Evolutionary conservation across 495 filamentous ascomycete species (phyloP).

Genomic region (Amphirosellinia nigrospora): DNA sequence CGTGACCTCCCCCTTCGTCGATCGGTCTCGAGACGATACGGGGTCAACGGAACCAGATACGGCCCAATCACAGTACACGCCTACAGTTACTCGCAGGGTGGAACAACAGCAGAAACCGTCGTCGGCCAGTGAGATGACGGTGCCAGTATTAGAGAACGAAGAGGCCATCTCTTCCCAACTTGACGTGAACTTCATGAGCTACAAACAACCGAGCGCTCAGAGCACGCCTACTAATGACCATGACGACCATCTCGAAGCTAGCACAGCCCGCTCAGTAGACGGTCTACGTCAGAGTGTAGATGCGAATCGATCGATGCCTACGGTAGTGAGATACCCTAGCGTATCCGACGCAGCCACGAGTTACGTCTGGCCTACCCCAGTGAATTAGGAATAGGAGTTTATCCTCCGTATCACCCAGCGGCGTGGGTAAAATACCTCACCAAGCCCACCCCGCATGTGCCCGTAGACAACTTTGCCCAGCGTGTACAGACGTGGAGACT

Average conservation of each 20-base stretch:
- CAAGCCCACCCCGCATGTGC: conserved; percentile 14
- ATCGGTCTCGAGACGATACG: neutral
- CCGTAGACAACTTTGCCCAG: conserved; percentile 26
- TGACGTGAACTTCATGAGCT: conserved; percentile 27
- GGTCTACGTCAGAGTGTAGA: conserved; percentile 31
- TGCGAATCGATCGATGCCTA: neutral
- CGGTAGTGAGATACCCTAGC: neutral
- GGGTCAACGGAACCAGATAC: neutral
- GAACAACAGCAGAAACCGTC: conserved; percentile 3
- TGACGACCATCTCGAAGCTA: conserved; percentile 13
- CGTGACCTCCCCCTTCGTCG: neutral
- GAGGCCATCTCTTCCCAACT: conserved; percentile 31
- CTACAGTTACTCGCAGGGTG: neutral
- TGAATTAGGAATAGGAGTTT: neutral
- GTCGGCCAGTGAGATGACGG: neutral
- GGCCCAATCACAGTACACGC: neutral
- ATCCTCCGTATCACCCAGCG: neutral
- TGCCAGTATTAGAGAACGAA: conserved; percentile 25
- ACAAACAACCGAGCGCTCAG: neutral
- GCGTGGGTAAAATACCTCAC: conserved; percentile 21
- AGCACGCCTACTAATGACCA: conserved; percentile 27
- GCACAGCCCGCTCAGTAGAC: conserved; percentile 25
- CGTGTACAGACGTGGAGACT: conserved; percentile 35
- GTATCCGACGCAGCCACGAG: conserved; percentile 1
- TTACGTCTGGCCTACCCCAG: conserved; percentile 7